A percentile compares a stretch with the other conserved stretches of the same genome.
Evolutionary conservation across 805 yeast species (phyloP).

Genomic region (Saccharomycodes ludwigii): DNA sequence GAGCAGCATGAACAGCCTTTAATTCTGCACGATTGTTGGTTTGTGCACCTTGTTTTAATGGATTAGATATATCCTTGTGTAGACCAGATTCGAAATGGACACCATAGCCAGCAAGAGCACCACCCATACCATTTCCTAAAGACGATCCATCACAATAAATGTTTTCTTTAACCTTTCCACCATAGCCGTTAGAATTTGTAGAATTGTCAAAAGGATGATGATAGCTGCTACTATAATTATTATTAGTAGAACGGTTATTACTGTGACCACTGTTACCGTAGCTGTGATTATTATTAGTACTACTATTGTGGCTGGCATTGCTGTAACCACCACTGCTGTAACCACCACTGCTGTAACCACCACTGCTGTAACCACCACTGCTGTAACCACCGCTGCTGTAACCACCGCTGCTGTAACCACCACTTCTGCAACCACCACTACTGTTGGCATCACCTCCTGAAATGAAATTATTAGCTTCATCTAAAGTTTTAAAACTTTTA

Average conservation of each 20-base stretch:
- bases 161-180: no score
- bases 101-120: slow-evolving; percentile 55
- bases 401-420: background rate
- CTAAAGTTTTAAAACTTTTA: slow-evolving; percentile 38
- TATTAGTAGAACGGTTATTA: no score
- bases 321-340: background rate
- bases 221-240: no score
- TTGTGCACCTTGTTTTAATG: slow-evolving; percentile 36
- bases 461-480: slow-evolving; percentile 40
- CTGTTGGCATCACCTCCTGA: background rate
- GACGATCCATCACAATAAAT: slow-evolving; percentile 77
- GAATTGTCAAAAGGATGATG: no score
- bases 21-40: slow-evolving; percentile 81
- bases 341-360: background rate
- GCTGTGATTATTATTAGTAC: no score
- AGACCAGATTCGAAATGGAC: slow-evolving; percentile 54
- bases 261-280: no score
- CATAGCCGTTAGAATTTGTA: no score
- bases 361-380: background rate
- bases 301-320: no score
- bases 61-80: slow-evolving; percentile 35
- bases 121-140: slow-evolving; percentile 40
- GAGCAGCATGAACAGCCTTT: slow-evolving; percentile 48
- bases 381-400: background rate
- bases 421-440: slow-evolving; percentile 4